A percentile compares a stretch with the other conserved stretches of the same genome.
Conservation (phyloP, 441 rosid species). For the Gossypium trilobum region DNA sequence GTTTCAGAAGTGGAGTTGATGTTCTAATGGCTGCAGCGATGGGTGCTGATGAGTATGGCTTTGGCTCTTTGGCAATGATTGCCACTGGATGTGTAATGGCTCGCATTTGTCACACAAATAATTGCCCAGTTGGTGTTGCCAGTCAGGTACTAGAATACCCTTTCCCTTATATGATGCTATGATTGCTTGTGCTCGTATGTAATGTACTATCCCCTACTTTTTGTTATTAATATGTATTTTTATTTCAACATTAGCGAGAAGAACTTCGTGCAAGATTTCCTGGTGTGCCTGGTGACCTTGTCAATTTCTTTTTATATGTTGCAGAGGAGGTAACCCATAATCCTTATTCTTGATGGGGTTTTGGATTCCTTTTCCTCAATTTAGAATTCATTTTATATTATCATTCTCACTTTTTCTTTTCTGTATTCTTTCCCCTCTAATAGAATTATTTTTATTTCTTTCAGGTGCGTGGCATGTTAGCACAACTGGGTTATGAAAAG, state of each 20-base stretch:
- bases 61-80: conserved; percentile 99
- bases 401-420: background rate
- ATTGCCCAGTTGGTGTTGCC: conserved; percentile 97
- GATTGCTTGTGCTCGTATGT: conserved; percentile 10
- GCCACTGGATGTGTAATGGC: conserved; percentile 99
- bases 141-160: conserved; percentile 60
- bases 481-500: conserved; percentile 79
- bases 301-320: conserved; percentile 81
- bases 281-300: conserved; percentile 99
- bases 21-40: conserved; percentile 95
- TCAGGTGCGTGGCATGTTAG: conserved; percentile 89
- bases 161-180: conserved; percentile 10
- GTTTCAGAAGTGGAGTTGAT: conserved; percentile 91
- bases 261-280: conserved; percentile 98
- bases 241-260: conserved; percentile 53
- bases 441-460: background rate
- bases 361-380: conserved; percentile 4
- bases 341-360: conserved; percentile 1
- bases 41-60: conserved; percentile 99
- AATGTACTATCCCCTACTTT: conserved; percentile 1
- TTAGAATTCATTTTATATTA: conserved; percentile 1
- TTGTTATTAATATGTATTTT: conserved; percentile 15
- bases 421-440: background rate
- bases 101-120: conserved; percentile 97
- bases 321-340: conserved; percentile 83